Percentiles rank a stretch among this genome's conserved stretches.
phyloP scores from a whole-genome alignment of 768 basidiomycete species.

The Panaeolus cyanescens region DNA sequence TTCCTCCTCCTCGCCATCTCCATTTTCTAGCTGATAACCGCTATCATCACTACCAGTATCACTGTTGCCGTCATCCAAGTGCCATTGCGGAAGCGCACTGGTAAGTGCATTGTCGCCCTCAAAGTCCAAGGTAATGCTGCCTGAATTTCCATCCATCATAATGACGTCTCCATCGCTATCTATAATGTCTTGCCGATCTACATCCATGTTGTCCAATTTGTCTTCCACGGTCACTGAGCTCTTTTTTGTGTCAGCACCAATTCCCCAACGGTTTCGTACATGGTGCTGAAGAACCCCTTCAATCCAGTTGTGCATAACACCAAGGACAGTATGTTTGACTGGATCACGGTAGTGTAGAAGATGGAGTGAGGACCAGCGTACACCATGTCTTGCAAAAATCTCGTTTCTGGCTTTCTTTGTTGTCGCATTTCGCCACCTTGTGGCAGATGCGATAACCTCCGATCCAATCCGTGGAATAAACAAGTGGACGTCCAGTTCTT shows the following conservation, averaged over 20 bases:
- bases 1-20: too few species aligned
- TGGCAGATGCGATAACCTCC: slow-evolving; percentile 11
- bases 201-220: neutral
- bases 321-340: slow-evolving; percentile 20
- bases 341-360: slow-evolving; percentile 20
- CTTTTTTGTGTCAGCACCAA: slow-evolving; percentile 14
- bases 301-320: slow-evolving; percentile 24
- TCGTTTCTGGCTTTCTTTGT: slow-evolving; percentile 18
- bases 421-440: slow-evolving; percentile 14
- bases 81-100: too few species aligned
- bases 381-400: slow-evolving; percentile 13
- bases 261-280: slow-evolving; percentile 1
- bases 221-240: slow-evolving; percentile 11
- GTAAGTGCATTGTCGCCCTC: too few species aligned
- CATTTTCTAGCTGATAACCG: too few species aligned
- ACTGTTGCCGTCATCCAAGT: too few species aligned
- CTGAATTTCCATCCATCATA: too few species aligned
- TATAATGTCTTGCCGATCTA: too few species aligned
- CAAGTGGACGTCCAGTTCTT: slow-evolving; percentile 9
- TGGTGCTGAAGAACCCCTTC: slow-evolving; percentile 20
- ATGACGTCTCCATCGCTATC: too few species aligned
- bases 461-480: slow-evolving; percentile 9
- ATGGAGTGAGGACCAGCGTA: slow-evolving; percentile 20
- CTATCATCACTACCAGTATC: too few species aligned
- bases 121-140: too few species aligned